A percentile compares a stretch with the other conserved stretches of the same genome.
Conservation (phyloP, 192 early-diverging fungal species). For the Nowakowskiella sp. region DNA sequence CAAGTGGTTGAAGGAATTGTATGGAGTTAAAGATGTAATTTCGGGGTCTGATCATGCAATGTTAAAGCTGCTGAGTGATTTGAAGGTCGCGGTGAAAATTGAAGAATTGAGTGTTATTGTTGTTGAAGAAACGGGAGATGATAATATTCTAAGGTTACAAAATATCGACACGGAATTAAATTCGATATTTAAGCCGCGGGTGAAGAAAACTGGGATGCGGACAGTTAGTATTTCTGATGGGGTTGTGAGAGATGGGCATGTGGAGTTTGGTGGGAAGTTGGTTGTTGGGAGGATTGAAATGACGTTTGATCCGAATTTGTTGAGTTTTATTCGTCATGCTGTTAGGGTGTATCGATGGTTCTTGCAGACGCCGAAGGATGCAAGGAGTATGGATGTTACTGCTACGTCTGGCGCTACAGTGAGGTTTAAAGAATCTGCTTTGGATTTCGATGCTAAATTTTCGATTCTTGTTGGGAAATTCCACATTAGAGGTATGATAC, state of each 20-base stretch:
- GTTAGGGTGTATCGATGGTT: conserved; percentile 17
- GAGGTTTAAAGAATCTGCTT: conserved; percentile 5
- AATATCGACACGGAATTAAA: conserved; percentile 24
- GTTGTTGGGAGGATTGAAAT: conserved; percentile 2
- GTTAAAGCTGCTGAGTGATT: too few relatives aligned
- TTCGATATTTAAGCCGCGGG: too few relatives aligned
- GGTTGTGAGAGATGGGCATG: conserved; percentile 12
- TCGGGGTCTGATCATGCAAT: too few relatives aligned
- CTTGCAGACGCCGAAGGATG: conserved; percentile 7
- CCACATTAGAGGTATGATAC: background rate
- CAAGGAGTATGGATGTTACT: background rate
- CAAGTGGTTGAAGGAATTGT: conserved; percentile 42
- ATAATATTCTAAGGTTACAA: conserved; percentile 20
- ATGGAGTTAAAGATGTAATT: conserved; percentile 5
- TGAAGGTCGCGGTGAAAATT: too few relatives aligned
- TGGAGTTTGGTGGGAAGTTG: background rate
- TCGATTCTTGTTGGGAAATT: conserved; percentile 9
- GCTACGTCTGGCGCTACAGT: background rate
- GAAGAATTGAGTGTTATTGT: background rate
- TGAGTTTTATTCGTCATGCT: conserved; percentile 30
- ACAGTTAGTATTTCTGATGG: conserved; percentile 15
- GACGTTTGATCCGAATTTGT: conserved; percentile 31
- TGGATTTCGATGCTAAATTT: background rate
- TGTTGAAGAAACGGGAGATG: conserved; percentile 6
- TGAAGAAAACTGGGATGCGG: too few relatives aligned